Percentiles rank a stretch among this genome's conserved stretches.
Evolutionary conservation across 345 rosid genomes (phyloP).

Genomic region (Citrus inodora): DNA sequence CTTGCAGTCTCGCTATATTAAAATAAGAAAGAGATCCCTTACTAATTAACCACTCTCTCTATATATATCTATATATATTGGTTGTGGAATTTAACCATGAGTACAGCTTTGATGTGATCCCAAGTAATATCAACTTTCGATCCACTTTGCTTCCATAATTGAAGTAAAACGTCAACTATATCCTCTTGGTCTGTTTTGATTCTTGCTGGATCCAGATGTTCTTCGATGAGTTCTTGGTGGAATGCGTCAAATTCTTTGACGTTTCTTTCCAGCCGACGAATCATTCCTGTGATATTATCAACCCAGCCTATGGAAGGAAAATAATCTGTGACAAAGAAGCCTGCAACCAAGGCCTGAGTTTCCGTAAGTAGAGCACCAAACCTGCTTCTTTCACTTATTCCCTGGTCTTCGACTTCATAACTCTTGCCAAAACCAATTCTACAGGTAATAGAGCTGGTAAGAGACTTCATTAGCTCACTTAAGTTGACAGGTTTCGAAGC

Average conservation of each 20-base stretch:
- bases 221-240: slow-evolving; percentile 23
- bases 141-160: slow-evolving; percentile 6
- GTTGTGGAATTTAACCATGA: slow-evolving; percentile 19
- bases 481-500: neutral
- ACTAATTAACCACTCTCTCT: too few species aligned
- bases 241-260: slow-evolving; percentile 25
- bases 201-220: slow-evolving; percentile 23
- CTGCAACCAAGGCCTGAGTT: slow-evolving; percentile 17
- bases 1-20: too few species aligned
- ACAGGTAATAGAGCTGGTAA: slow-evolving; percentile 15
- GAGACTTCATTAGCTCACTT: slow-evolving; percentile 10
- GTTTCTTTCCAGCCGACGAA: slow-evolving; percentile 14
- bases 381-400: neutral
- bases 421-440: slow-evolving; percentile 32
- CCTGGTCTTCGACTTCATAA: slow-evolving; percentile 8
- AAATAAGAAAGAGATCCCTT: too few species aligned
- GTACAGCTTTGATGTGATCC: slow-evolving; percentile 36
- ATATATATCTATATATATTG: too few species aligned
- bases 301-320: slow-evolving; percentile 27
- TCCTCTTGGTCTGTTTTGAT: slow-evolving; percentile 13
- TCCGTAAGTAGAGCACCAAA: slow-evolving; percentile 11
- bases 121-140: slow-evolving; percentile 11
- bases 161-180: slow-evolving; percentile 25
- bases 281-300: slow-evolving; percentile 24
- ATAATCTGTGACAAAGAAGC: slow-evolving; percentile 24